Evolutionary conservation across 768 basidiomycete genomes (phyloP), one percentile per base, ranked within the genome.

Genomic region (Kwoniella bestiolae): DNA sequence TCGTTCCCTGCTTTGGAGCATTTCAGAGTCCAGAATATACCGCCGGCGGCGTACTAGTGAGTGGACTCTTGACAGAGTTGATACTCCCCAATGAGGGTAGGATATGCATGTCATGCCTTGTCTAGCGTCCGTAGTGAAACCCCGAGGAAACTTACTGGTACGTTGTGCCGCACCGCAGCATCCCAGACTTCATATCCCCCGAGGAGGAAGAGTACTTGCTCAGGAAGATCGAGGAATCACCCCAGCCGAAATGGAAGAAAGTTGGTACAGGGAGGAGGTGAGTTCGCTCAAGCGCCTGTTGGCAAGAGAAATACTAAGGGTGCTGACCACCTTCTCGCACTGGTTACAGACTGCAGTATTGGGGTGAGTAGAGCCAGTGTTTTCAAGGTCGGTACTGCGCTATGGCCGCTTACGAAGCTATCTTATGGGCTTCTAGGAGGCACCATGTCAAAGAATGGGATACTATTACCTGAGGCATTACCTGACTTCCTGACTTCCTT

Each of bases 231-330:
- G 75, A 81, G 44, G 90, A 90, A 70, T 86, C 88, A 2, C 89
- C 92, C n/a, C 87, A 86, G 71, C 88, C 86, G 28, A 90, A 86
- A 77, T 94, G 92, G 92, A 93, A 89, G 78, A 86, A 84, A 12
- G 83, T 91, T 11, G 83, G 85, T 3, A 90, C 90, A 69, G 85
- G 91, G 63, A 85, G 91, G 87, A 88, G 75, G 70, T 86, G 82
- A 58, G 68, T 65, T 23, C 4, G 26, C 2, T 23, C 4, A 31
- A 18, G 11, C n/a, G 2, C 38, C 32, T 25, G 18, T 32, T 25
- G 31, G 38, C 9, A 51, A 11, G 28, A 38, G 18, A 16, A 8
- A 28, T 29, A 21, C 59, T 5, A 6, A 23, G 29, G 11, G 2
- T 38, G 64, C 60, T 69, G 60, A 66, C 25, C 9, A 56, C 11